Base-by-base conservation (phyloP, 441 rosid genomes). In the Rhodomyrtus psidioides region DNA sequence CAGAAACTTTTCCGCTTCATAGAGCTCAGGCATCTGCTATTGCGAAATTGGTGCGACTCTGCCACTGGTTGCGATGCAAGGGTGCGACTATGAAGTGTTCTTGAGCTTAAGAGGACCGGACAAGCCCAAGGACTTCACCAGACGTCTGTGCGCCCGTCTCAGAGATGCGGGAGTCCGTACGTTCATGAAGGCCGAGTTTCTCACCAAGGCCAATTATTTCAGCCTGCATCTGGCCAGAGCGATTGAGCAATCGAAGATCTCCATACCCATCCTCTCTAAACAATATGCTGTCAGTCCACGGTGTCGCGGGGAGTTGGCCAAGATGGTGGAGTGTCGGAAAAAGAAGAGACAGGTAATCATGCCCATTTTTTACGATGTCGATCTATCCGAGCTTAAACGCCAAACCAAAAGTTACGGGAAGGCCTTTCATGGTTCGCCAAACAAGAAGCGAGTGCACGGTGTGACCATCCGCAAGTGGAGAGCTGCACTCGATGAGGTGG, bases 141-240 rank as follows among this genome's bases (percentile, higher is more conserved):
- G 15, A 28, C 12, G 6, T 60, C 21, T 60, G 1, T 60, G 28
- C 15, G 7, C 0, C 3, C 6, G 12, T 60, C 42, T 60, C 74
- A 28, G 2, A 6, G 75, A 16, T 28, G 44, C 13, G 4, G 75
- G 75, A 28, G 75, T 62, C 75, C 44, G 6, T 62, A 8, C 75
- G 3, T 62, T 7, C 12, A 28, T 7, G 42, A 16, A 7, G 12
- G 28, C 75, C 23, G 6, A 2, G 1, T 7, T 2, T n/a, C n/a
- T n/a, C n/a, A n/a, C n/a, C n/a, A n/a, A n/a, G 42, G 44, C 28
- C 6, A 16, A 2, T 42, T n/a, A 28, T 23, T 10, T 62, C 12
- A 1, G 42, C 75, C 23, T 0, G 1, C 0, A 16, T 15, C 12
- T 62, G 5, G 24, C 30, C 5, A 1, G 44, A 8, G 24, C 24